These are phyloP conservation scores for Fusarium buharicum DNA, from an alignment of 2,329 filamentous ascomycete species.

Conservation along the genomic window DNA sequence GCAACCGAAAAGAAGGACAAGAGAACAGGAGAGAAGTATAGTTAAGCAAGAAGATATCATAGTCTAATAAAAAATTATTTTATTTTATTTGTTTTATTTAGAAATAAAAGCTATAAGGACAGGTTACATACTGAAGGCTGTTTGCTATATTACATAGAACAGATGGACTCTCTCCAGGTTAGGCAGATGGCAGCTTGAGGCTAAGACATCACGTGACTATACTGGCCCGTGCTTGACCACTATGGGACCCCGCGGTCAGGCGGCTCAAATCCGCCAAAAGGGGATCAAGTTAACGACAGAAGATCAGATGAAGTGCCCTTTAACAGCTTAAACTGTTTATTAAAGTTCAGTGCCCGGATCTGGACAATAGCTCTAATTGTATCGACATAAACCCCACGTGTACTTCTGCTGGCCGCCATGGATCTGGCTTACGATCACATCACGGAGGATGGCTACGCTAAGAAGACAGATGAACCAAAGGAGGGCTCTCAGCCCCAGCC, in stretches of 20 bases:
- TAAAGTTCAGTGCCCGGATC: not conserved
- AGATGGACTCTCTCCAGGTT: not conserved
- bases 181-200: not conserved
- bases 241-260: constrained; percentile 42
- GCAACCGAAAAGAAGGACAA: no score
- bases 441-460: constrained; percentile 79
- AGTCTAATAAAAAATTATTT: no score
- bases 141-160: no score
- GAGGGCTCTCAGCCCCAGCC: constrained; percentile 55
- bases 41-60: no score
- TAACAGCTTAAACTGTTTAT: constrained; percentile 9
- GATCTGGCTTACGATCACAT: constrained; percentile 98
- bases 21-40: no score
- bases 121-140: no score
- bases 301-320: constrained; percentile 23
- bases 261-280: constrained; percentile 29
- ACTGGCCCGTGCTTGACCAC: constrained; percentile 35
- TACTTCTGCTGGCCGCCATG: constrained; percentile 63
- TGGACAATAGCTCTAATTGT: constrained; percentile 4
- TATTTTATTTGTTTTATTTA: no score
- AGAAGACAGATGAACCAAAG: constrained; percentile 58
- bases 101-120: no score
- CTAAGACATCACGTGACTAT: constrained; percentile 31
- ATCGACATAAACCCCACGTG: constrained; percentile 5
- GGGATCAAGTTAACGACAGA: constrained; percentile 28